Evolutionary conservation across 768 basidiomycete species (phyloP), one percentile per base, ranked within the genome.

Genomic region (Termitomyces sp.): DNA sequence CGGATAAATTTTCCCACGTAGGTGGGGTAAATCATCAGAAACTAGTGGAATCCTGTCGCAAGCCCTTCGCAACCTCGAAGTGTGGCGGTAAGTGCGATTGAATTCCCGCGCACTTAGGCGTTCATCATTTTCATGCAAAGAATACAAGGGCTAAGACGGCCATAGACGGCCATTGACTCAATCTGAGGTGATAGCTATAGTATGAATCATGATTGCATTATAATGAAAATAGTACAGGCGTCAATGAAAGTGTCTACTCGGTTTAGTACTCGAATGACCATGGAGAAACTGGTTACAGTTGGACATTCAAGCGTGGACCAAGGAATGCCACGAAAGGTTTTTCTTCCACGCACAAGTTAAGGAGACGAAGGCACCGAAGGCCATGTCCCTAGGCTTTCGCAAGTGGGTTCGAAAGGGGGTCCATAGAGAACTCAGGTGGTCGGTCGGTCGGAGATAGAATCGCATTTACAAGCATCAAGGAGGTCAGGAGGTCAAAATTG

Each of bases 241-340:
- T 35, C 32, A 38, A 32, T 25, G 10, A 38, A 29, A 56, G 72
- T 81, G 74, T 84, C 62, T 66, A 74, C 83, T 70, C 69, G 76
- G 79, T 74, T 85, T 88, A 89, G 87, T 89, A 86, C 87, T 88
- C 86, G 80, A 83, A 80, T 79, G 79, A 64, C 83, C 86, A 88
- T 71, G 54, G 53, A 61, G 38, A 51, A 57, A 64, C 74, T 70
- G 66, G 53, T 54, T 56, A 66, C 64, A 76, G 75, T 70, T 78
- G 79, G 78, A 71, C 81, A 80, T 75, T 82, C 85, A 83, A 89
- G 87, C 77, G 87, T 89, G 87, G 87, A 89, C 82, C 80, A 76
- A 71, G 81, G 71, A 68, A 56, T 51, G 55, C 56, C 57, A 56
- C 11, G 15, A 44, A n/a, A 60, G 49, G 53, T 79, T 46, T 33